These are phyloP conservation scores for Ricinus communis DNA, from an alignment of 345 rosid species.

Conservation along the genomic window DNA sequence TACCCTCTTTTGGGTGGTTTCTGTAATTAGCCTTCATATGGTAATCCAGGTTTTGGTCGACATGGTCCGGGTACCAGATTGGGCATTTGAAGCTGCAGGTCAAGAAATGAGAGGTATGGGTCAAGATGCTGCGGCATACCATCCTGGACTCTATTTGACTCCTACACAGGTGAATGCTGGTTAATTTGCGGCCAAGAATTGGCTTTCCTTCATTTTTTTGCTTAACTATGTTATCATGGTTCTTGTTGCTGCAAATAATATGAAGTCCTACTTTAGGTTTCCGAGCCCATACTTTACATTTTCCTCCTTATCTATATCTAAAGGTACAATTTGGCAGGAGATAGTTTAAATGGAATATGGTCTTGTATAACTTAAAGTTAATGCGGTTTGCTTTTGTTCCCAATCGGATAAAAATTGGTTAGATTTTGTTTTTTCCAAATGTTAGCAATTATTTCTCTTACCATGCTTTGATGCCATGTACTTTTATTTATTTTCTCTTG, in stretches of 20 bases:
- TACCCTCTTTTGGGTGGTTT: neutral
- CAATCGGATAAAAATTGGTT: neutral
- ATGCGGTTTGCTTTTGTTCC: neutral
- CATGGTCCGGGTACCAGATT: slow-evolving; percentile 93
- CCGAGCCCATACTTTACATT: neutral
- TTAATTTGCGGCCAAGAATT: slow-evolving; percentile 3
- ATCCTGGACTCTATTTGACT: slow-evolving; percentile 94
- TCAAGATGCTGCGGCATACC: slow-evolving; percentile 86
- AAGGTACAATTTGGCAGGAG: neutral
- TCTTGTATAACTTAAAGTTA: neutral
- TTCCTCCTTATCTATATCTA: neutral
- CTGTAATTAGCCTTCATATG: neutral
- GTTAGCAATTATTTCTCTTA: neutral
- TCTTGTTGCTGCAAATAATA: neutral
- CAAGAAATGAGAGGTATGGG: slow-evolving; percentile 98
- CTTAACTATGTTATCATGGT: neutral
- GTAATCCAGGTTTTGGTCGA: slow-evolving; percentile 76
- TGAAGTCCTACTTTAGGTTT: neutral
- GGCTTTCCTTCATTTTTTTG: neutral
- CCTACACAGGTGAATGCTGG: slow-evolving; percentile 68
- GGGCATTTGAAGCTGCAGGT: slow-evolving; percentile 99
- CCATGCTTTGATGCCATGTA: neutral
- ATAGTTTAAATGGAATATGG: neutral
- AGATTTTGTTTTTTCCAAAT: neutral
- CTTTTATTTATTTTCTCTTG: neutral